Evolutionary conservation across 139 green algal species (phyloP), one percentile per base, ranked within the genome.

Genomic region (Ettlia oleoabundans): DNA sequence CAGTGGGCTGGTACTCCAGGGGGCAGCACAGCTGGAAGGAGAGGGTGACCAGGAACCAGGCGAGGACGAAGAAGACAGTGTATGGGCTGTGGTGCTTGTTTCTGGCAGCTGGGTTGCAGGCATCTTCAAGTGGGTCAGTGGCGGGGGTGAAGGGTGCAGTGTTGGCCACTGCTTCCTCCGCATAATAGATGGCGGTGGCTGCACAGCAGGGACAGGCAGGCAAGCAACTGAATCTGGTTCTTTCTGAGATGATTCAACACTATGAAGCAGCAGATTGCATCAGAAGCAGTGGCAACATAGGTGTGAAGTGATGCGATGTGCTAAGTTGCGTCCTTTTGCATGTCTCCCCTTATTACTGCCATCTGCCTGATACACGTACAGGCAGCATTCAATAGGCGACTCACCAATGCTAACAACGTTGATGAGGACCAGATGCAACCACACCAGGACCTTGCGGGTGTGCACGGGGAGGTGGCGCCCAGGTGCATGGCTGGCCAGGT

Each of bases 21-120:
- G 73, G 73, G 73, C 75, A 70, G 55, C 24, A 18, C 4, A 71
- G 58, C 38, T 81, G 64, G 33, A 83, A 40, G 78, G 65, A 77
- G 26, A 83, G 78, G 33, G 78, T 83, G 78, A 40, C 24, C 0
- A 43, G 33, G 8, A 76, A 21, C 64, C 64, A 83, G 78, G 47
- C 37, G 33, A 64, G 22, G 3, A 38, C 65, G 37, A 83, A 82
- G 42, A 28, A 52, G 21, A 51, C 22, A 4, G n/a, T 8, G 38
- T 40, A 32, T 24, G 1, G 3, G 43, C 0, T 28, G 32, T 82
- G 63, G 62, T 74, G 63, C 22, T 30, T 26, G 42, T 82, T 55
- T 2, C 3, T 7, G 4, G 53, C 71, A 6, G 2, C 30, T 9
- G 33, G 33, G 51, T 35, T 24, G 51, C 71, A 78, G 1, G 71